Percentiles rank a stretch among this genome's conserved stretches.
Conservation (phyloP, 768 basidiomycete species). For the Mycena alexandri region DNA sequence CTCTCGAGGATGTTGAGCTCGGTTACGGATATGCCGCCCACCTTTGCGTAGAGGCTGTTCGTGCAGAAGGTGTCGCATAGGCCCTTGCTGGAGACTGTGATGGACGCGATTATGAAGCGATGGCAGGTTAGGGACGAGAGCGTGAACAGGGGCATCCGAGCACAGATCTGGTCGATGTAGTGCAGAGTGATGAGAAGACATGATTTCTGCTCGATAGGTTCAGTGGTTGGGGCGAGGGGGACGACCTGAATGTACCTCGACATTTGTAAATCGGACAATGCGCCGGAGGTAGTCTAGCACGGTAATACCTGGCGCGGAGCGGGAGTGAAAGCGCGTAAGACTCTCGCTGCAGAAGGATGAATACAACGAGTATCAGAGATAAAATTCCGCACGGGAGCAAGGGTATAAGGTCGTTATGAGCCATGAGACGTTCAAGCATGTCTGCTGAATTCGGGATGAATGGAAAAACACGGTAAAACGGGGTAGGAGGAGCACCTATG, state of each 20-base stretch:
- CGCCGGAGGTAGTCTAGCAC: constrained; percentile 94
- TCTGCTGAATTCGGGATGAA: constrained; percentile 69
- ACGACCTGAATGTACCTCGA: constrained; percentile 75
- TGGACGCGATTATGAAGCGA: constrained; percentile 95
- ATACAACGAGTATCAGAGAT: neutral
- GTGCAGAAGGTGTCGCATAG: constrained; percentile 97
- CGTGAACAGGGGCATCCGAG: constrained; percentile 88
- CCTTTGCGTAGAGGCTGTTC: constrained; percentile 94
- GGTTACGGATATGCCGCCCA: constrained; percentile 91
- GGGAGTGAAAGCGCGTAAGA: constrained; percentile 96
- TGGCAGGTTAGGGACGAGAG: constrained; percentile 97
- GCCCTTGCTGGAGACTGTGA: constrained; percentile 93
- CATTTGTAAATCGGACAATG: constrained; percentile 94
- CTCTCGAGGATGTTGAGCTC: constrained; percentile 96
- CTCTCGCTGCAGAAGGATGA: constrained; percentile 70
- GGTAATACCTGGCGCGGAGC: constrained; percentile 88
- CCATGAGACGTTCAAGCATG: constrained; percentile 95
- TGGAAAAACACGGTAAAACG: constrained; percentile 21
- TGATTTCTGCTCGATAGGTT: constrained; percentile 64
- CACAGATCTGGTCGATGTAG: constrained; percentile 95
- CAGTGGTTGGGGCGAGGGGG: constrained; percentile 25
- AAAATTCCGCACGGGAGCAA: constrained; percentile 75
- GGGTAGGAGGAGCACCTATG: constrained; percentile 72
- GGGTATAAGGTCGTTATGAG: constrained; percentile 96
- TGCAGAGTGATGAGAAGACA: constrained; percentile 86